These are phyloP conservation scores for Populus nigra DNA, from an alignment of 345 rosid species.

Conservation along the genomic window DNA sequence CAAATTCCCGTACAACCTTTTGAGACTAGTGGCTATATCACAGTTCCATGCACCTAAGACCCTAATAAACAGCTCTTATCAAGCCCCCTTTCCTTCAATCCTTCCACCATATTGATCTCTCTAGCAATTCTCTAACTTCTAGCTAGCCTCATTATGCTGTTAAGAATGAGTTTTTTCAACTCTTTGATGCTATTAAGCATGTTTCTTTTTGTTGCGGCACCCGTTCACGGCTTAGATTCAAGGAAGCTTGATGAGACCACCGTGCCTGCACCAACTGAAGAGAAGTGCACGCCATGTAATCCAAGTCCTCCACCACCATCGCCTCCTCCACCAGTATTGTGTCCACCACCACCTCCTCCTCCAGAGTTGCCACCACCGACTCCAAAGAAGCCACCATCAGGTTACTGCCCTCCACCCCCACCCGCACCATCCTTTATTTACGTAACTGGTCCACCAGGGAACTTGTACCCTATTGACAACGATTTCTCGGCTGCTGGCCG, in stretches of 20 bases:
- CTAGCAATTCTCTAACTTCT: neutral
- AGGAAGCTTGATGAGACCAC: constrained; percentile 34
- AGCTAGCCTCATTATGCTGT: neutral
- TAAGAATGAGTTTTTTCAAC: neutral
- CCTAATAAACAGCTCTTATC: neutral
- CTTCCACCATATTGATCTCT: neutral
- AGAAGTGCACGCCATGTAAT: constrained; percentile 51
- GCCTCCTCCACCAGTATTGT: constrained; percentile 21
- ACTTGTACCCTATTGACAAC: constrained; percentile 50
- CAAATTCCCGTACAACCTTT: neutral
- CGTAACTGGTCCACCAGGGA: constrained; percentile 65
- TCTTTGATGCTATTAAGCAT: constrained; percentile 1
- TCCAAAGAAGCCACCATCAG: constrained; percentile 38
- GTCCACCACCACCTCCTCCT: constrained; percentile 43
- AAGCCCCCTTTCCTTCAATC: neutral
- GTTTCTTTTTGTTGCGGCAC: constrained; percentile 19
- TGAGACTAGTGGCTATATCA: neutral
- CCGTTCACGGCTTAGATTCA: constrained; percentile 20
- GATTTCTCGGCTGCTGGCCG: constrained; percentile 32
- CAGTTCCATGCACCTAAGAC: constrained; percentile 28
- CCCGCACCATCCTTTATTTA: constrained; percentile 21
- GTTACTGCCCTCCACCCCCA: constrained; percentile 54
- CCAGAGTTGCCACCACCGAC: constrained; percentile 33
- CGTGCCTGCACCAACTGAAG: constrained; percentile 18
- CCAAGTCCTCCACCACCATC: constrained; percentile 53